Base-by-base conservation (phyloP, 345 rosid species). In the Hibiscus tridactylites region DNA sequence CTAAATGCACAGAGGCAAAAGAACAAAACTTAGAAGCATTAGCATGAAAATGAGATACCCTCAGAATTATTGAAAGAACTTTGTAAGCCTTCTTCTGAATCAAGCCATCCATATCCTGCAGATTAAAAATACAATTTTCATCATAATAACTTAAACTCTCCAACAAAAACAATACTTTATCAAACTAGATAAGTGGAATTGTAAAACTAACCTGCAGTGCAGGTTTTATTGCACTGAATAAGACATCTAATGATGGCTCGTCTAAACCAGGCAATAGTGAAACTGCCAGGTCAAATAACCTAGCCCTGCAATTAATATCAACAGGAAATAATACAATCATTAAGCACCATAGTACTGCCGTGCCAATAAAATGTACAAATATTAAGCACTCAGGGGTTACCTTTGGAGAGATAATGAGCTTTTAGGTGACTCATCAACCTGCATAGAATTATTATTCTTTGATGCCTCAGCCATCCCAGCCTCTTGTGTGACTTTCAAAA, bases 41-140 rank as follows among this genome's bases (percentile, higher is more conserved):
- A 24, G 47, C 79, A 61, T 2, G 26, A 68, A n/a, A 71, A 58
- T 9, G 37, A 50, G 74, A 56, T 83, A 95, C 99, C 96, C 80
- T 88, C 61, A 95, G 85, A 74, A 95, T 86, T 44, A 78, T 56
- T 46, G 97, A 90, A 81, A 95, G 92, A 74, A 86, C 96, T 83
- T 88, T 95, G 82, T 92, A 95, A 47, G 96, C 97, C 83, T 87
- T 95, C 89, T 95, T 95, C 74, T 95, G 99, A 72, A 90, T 80
- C 60, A 82, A 69, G 47, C 97, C 91, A 67, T 87, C 91, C 60
- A 74, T 58, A 73, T 90, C 93, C 99, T 90, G 88, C 86, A 81
- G 60, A 79, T 59, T 61, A 76, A 72, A 1, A 57, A 66, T 31
- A 78, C 15, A 3, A 71, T 28, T 46, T 29, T 15, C 12, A 39